Conservation (phyloP, 805 yeast species). For the Hanseniaspora mollemarum region DNA sequence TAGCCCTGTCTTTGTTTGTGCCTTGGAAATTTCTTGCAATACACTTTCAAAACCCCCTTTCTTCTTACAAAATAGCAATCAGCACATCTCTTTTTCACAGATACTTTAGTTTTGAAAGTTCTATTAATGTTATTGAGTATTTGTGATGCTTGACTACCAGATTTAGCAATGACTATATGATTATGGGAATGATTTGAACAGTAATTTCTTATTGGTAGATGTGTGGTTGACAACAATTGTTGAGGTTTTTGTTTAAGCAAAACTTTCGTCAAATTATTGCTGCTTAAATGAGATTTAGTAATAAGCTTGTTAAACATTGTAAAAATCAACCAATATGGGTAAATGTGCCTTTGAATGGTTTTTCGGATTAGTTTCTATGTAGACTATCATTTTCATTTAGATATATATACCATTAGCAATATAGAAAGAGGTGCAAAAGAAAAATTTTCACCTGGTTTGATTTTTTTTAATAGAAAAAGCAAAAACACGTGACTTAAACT, state of each 20-base stretch:
- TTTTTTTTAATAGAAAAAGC: neutral
- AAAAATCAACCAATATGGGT: no score
- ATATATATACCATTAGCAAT: neutral
- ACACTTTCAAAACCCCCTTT: slow-evolving; percentile 86
- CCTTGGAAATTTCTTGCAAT: slow-evolving; percentile 84
- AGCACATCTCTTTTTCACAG: slow-evolving; percentile 86
- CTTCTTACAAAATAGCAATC: slow-evolving; percentile 89
- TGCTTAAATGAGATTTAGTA: neutral
- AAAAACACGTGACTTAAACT: neutral
- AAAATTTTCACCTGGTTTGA: neutral
- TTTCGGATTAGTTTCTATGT: neutral
- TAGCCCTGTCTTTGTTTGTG: slow-evolving; percentile 89
- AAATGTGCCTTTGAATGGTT: no score
- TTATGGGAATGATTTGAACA: neutral
- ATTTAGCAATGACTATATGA: neutral
- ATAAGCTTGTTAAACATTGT: neutral
- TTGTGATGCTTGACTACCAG: neutral
- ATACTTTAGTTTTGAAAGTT: slow-evolving; percentile 81
- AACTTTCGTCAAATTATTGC: neutral
- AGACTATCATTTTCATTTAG: neutral
- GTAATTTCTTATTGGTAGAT: neutral
- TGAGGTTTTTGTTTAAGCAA: neutral
- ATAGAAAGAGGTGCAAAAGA: neutral
- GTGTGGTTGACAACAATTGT: neutral
- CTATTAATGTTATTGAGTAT: slow-evolving; percentile 30